Conservation (phyloP, 371 early-diverging fungal genomes). For the Mortierella sp. region DNA sequence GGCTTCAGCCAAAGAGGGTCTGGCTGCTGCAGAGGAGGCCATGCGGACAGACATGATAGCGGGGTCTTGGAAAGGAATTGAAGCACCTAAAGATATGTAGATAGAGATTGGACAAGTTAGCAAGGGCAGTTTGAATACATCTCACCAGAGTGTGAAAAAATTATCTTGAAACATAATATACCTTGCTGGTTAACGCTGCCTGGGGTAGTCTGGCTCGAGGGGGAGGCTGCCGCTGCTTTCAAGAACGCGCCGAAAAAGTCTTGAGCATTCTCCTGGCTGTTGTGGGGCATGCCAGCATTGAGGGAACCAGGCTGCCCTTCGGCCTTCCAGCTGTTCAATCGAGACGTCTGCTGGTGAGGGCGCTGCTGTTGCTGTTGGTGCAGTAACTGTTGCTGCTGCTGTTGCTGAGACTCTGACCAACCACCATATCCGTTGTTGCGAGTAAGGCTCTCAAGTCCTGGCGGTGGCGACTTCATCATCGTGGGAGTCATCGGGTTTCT, state of each 20-base stretch:
- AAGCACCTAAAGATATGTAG: conserved; percentile 6
- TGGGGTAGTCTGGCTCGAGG: conserved; percentile 15
- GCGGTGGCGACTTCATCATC: conserved; percentile 54
- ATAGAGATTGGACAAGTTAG: neutral
- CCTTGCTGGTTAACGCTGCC: conserved; percentile 9
- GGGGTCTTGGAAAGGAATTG: conserved; percentile 73
- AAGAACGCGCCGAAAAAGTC: conserved; percentile 79
- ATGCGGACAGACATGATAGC: conserved; percentile 77
- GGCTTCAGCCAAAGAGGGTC: conserved; percentile 36
- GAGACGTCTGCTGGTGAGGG: conserved; percentile 16
- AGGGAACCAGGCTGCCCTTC: conserved; percentile 10
- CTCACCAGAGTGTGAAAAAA: neutral
- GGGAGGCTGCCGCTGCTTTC: conserved; percentile 72
- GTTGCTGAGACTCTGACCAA: conserved; percentile 37
- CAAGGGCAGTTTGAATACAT: neutral
- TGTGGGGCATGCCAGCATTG: neutral
- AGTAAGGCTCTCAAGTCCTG: conserved; percentile 35
- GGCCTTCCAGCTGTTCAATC: conserved; percentile 20
- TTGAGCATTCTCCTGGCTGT: conserved; percentile 65
- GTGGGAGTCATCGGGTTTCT: conserved; percentile 28
- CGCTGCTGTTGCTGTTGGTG: conserved; percentile 41
- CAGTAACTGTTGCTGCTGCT: conserved; percentile 47
- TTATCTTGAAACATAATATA: neutral
- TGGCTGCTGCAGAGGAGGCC: conserved; percentile 38
- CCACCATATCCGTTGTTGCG: conserved; percentile 38